phyloP scores from a whole-genome alignment of 768 basidiomycete species.

The Suillus placidus region DNA sequence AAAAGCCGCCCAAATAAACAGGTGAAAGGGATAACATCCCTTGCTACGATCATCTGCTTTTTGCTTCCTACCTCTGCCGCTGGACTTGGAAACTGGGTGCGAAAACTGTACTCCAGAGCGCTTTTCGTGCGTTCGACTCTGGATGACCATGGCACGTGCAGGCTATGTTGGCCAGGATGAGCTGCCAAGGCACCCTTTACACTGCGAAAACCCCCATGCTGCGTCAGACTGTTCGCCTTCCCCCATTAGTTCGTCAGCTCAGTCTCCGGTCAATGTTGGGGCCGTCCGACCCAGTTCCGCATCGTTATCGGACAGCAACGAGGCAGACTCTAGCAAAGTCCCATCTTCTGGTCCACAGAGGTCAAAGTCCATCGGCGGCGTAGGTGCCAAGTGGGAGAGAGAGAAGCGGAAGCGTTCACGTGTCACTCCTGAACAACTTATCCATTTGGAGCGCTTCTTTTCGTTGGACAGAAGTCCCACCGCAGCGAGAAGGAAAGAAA shows the following conservation, averaged over 20 bases:
- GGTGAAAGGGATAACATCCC: neutral
- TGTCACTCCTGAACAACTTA: constrained; percentile 80
- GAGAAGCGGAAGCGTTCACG: constrained; percentile 77
- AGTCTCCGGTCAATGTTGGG: constrained; percentile 34
- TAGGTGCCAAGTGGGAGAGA: constrained; percentile 37
- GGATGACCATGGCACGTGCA: constrained; percentile 28
- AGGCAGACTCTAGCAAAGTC: constrained; percentile 33
- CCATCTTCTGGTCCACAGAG: constrained; percentile 40
- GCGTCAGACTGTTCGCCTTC: constrained; percentile 25
- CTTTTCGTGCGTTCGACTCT: neutral
- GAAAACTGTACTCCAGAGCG: neutral
- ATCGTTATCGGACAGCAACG: constrained; percentile 30
- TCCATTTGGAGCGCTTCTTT: constrained; percentile 73
- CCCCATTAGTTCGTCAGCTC: constrained; percentile 32
- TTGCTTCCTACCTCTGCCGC: constrained; percentile 2
- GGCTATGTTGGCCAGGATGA: constrained; percentile 20
- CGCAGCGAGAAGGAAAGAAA: constrained; percentile 69
- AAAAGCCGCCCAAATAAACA: constrained; percentile 8
- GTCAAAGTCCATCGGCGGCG: constrained; percentile 31
- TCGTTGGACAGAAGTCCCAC: constrained; percentile 71
- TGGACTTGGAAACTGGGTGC: neutral
- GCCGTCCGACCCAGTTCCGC: constrained; percentile 23
- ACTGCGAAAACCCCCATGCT: constrained; percentile 25
- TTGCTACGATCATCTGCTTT: constrained; percentile 1
- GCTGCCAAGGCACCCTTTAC: constrained; percentile 26